A percentile compares a stretch with the other conserved stretches of the same genome.
phyloP scores from a whole-genome alignment of 129 eudicot species.

The Tagetes erecta region DNA sequence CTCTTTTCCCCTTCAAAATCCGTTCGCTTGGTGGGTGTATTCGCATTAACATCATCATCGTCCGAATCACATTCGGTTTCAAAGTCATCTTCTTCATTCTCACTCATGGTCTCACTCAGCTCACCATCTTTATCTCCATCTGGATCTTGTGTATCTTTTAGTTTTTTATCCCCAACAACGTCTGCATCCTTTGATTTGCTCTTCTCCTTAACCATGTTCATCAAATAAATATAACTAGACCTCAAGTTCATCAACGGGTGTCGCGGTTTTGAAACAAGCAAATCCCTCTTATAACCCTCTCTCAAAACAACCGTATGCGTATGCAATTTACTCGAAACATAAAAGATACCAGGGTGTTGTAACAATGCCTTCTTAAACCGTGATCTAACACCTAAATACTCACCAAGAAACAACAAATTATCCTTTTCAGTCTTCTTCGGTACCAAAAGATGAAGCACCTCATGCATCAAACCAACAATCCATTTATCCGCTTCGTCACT shows the following conservation, averaged over 20 bases:
- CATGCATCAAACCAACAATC: constrained; percentile 77
- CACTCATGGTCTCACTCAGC: constrained; percentile 28
- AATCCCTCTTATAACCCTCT: constrained; percentile 82
- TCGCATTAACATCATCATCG: background rate
- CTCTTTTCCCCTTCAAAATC: constrained; percentile 20
- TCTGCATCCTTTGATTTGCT: constrained; percentile 38
- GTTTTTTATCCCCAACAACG: constrained; percentile 18
- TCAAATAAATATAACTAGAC: constrained; percentile 64
- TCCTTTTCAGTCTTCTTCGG: constrained; percentile 82
- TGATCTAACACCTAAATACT: constrained; percentile 71
- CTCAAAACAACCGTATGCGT: constrained; percentile 83
- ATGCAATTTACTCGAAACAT: constrained; percentile 68
- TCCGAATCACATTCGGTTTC: too few species aligned
- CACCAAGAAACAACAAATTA: constrained; percentile 63
- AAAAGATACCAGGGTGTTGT: constrained; percentile 90
- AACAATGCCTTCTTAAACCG: constrained; percentile 81
- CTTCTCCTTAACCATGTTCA: constrained; percentile 55
- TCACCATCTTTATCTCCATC: constrained; percentile 40
- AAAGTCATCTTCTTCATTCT: background rate
- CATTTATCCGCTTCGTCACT: constrained; percentile 78
- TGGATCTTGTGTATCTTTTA: constrained; percentile 28
- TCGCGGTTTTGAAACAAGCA: constrained; percentile 45
- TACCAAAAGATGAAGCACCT: constrained; percentile 65
- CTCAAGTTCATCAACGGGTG: constrained; percentile 74
- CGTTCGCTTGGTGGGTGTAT: constrained; percentile 13